These are phyloP conservation scores for Hyphodiscus sp. DNA, from an alignment of 2,329 filamentous ascomycete species.

Conservation along the genomic window DNA sequence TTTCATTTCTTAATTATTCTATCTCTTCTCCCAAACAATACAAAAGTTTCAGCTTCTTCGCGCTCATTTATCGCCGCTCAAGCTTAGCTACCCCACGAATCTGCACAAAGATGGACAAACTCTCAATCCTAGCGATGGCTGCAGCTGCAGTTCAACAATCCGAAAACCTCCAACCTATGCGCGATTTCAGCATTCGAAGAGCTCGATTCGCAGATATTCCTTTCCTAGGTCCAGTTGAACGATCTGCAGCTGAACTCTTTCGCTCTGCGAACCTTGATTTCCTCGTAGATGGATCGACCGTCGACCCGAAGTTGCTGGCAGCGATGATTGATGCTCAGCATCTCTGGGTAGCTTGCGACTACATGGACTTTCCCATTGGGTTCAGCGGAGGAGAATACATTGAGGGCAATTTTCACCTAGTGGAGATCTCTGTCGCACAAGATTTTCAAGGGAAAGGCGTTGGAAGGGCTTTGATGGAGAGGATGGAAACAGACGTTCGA, in stretches of 20 bases:
- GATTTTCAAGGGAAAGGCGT: conserved; percentile 26
- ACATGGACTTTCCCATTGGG: conserved; percentile 24
- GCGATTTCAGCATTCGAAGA: conserved; percentile 20
- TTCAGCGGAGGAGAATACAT: conserved; percentile 24
- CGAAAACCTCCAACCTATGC: conserved; percentile 13
- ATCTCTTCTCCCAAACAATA: too few species aligned
- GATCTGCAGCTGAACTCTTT: conserved; percentile 26
- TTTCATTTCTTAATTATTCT: too few species aligned
- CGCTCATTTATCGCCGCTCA: not conserved
- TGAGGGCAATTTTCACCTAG: conserved; percentile 27
- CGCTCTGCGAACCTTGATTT: conserved; percentile 19
- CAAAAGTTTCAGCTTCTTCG: not conserved
- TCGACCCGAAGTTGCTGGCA: conserved; percentile 17
- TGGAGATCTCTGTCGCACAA: conserved; percentile 25
- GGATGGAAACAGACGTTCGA: conserved; percentile 23
- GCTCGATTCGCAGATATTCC: conserved; percentile 24
- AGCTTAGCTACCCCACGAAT: not conserved
- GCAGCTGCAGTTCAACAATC: conserved; percentile 24
- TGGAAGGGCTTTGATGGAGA: conserved; percentile 24
- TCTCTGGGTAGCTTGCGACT: conserved; percentile 26
- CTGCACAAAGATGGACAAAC: conserved; percentile 15
- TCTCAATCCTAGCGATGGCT: conserved; percentile 24
- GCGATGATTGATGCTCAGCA: conserved; percentile 20
- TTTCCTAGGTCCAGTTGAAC: conserved; percentile 24
- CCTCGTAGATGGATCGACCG: conserved; percentile 18